Base-by-base conservation (phyloP, 768 basidiomycete species). In the Phaeotremella fagi region DNA sequence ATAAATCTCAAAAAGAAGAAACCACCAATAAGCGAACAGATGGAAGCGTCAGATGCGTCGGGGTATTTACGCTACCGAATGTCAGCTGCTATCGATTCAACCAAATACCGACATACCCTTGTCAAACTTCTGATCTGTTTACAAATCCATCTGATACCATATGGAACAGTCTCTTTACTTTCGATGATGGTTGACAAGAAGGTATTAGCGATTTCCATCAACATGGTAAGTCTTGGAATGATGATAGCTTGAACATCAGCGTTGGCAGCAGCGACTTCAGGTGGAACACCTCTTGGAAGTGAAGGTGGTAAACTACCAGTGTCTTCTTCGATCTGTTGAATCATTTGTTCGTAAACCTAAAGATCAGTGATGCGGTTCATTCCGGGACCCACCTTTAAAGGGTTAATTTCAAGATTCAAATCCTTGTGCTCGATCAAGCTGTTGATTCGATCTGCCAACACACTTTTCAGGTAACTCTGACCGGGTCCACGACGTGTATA, bases 1-100 rank as follows among this genome's bases (percentile, higher is more conserved):
- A 99, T 98, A 78, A 99, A 99, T 18, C 95, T 88, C 57, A 99
- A 84, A 82, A 99, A 99, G 82, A 99, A 99, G 79, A 99, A 99
- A 9, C 95, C 95, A 45, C 95, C 95, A 59, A 99, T 99, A 48
- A 99, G 82, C 5, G 92, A 97, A 72, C 94, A 98, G 52, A 99
- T 94, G 44, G 94, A 91, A 63, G 91, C 92, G 78, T 98, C 95
- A 25, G 89, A 94, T 26, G 94, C 95, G 52, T 99, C 95, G 1
- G 95, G 95, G 75, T 98, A 99, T 80, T 98, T 98, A 49, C 95
- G 82, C 95, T 98, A 52, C 24, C 12, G 14, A 33, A 31, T 38
- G 42, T 12, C 38, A 31, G n/a, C 29, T 33, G 16, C 7, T 7
- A 33, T 15, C 26, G 22, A 46, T 16, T 12, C 25, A 3, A 26